Evolutionary conservation across 495 filamentous ascomycete species (phyloP), one percentile per base, ranked within the genome.

Genomic region (Ascodesmis nigricans): DNA sequence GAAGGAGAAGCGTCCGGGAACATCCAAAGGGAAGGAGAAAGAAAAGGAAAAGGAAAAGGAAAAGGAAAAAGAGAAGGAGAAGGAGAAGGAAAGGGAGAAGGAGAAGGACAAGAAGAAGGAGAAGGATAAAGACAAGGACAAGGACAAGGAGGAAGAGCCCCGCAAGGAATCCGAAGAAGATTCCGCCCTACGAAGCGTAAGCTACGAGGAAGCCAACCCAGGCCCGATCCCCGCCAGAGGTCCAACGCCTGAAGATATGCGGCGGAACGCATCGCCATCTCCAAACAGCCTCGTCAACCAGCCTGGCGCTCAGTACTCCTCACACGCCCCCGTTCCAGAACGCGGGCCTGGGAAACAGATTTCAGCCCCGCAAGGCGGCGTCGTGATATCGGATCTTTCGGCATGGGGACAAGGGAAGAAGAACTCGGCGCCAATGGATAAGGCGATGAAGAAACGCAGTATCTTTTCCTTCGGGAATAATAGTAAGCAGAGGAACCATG

Each of bases 321-420:
- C 41, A 18, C 19, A 9, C 22, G 9, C 38, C 18, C 41, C 41
- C 9, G 31, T 43, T 8, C 37, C 37, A 11, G 41, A 43, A 10
- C 29, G 41, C 6, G 21, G 29, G 7, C 46, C 58, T 4, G 39
- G 54, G 3, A 78, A 73, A 45, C 53, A 66, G 11, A 95, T 95
- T 29, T 93, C 87, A 4, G 78, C 62, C 16, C 87, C 90, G 1
- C 83, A 72, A 24, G 90, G 92, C 54, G 77, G 76, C 29, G 60
- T 74, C 18, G 60, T 81, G 11, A 95, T 97, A 40, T 75, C 83
- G 16, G 77, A 91, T 57, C 66, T 68, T n/a, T 71, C 71, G 26
- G 65, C 69, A 1, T 93, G 84, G 84, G 87, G 84, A 14, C n/a
- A 13, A n/a, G 10, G 17, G 15, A 10, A 26, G 16, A 21, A 21